Evolutionary conservation across 441 rosid species (phyloP), one percentile per base, ranked within the genome.

Genomic region (Erodium trifolium): DNA sequence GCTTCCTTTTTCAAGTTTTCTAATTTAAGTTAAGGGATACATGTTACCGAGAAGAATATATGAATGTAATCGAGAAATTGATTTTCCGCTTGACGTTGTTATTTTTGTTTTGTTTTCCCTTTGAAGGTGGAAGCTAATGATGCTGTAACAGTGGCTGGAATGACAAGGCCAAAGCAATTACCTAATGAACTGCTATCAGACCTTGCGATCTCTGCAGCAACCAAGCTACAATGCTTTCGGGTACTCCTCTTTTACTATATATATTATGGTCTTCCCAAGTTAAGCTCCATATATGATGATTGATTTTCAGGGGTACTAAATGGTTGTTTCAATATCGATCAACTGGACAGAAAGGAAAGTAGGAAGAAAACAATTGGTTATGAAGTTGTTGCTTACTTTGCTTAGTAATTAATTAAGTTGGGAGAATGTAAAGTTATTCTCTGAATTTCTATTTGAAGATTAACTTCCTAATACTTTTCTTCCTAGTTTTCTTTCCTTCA

Each of bases 161-260:
- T 88, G 88, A 88, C 86, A 67, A 88, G 89, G 80, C 97, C 97
- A 65, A 93, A 88, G 83, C 84, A 76, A 47, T 77, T 85, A 66
- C 89, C 89, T 12, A 81, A 75, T 80, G 97, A 93, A 81, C 62
- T 74, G 69, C 83, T 88, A 72, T 85, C 96, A 23, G 99, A 91
- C 75, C 87, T 84, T 67, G 83, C 95, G 72, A 93, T 91, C 45
- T 93, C 86, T 77, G 83, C 95, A 29, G 99, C 97, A 67, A 87
- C 93, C 76, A 93, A 93, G 83, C 82, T 89, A 70, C 97, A 89
- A 74, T 83, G 92, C 81, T 93, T 82, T 78, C 78, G 89, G 86
- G 98, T 93, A 91, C 70, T 45, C 63, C 31, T 23, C 64, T 9
- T 60, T 19, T 59, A 59, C 63, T 37, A 23, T 23, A 23, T 23